These are phyloP conservation scores for Pichia nanzhaoensis DNA, from an alignment of 805 yeast species.

Conservation along the genomic window DNA sequence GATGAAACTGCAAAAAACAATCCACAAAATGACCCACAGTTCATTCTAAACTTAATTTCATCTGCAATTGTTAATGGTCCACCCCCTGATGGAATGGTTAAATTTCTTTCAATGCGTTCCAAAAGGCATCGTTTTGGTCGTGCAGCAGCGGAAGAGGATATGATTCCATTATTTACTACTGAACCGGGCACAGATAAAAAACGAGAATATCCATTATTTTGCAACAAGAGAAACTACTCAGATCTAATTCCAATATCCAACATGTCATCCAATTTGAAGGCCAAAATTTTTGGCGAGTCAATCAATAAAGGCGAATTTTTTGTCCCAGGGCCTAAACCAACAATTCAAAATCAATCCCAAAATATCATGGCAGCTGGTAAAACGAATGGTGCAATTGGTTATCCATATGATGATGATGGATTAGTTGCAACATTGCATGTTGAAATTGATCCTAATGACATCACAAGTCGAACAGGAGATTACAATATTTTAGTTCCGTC, in stretches of 20 bases:
- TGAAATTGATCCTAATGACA: constrained; percentile 50
- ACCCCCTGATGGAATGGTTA: constrained; percentile 84
- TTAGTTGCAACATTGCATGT: constrained; percentile 67
- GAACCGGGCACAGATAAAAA: constrained; percentile 46
- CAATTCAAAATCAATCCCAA: neutral
- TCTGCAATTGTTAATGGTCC: constrained; percentile 92
- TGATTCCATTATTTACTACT: constrained; percentile 59
- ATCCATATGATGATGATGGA: constrained; percentile 51
- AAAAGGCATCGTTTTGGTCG: constrained; percentile 58
- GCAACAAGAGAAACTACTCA: constrained; percentile 67
- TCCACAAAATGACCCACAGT: constrained; percentile 67
- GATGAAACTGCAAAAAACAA: constrained; percentile 34
- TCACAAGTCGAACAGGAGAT: constrained; percentile 46
- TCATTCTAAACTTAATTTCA: constrained; percentile 76
- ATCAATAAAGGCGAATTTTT: neutral
- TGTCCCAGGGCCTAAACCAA: constrained; percentile 14
- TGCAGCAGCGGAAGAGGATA: constrained; percentile 55
- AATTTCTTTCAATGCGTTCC: constrained; percentile 59
- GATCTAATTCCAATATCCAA: constrained; percentile 54
- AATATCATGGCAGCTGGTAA: constrained; percentile 1
- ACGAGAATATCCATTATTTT: constrained; percentile 41
- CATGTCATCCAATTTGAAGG: constrained; percentile 11
- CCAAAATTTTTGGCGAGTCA: constrained; percentile 24
- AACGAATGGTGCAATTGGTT: constrained; percentile 29
- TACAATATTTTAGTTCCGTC: constrained; percentile 69